Percentiles rank a stretch among this genome's conserved stretches.
These are phyloP conservation scores for Brachypodium distachyon DNA, from an alignment of 202 grass and related monocot species.

Conservation along the genomic window DNA sequence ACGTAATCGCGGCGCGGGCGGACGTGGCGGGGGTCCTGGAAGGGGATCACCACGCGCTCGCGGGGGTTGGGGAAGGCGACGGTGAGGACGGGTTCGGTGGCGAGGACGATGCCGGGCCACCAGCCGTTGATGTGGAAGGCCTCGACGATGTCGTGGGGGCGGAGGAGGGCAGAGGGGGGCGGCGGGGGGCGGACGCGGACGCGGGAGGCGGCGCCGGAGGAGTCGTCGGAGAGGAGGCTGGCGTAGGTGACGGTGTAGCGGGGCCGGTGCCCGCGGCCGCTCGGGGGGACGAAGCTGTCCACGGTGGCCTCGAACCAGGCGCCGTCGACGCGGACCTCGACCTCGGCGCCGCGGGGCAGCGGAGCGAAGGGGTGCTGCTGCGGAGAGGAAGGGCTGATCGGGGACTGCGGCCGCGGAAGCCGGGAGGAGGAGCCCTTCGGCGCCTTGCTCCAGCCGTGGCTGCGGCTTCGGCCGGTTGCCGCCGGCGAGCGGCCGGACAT, in stretches of 20 bases:
- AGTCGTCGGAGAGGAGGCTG: slow-evolving; percentile 28
- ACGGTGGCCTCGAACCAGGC: slow-evolving; percentile 53
- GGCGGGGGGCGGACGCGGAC: slow-evolving; percentile 33
- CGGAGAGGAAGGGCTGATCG: background rate
- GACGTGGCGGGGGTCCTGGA: background rate
- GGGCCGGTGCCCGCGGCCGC: slow-evolving; percentile 29
- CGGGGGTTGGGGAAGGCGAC: slow-evolving; percentile 53
- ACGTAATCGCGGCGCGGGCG: slow-evolving; percentile 58
- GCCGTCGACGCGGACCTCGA: slow-evolving; percentile 74
- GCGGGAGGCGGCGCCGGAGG: slow-evolving; percentile 13
- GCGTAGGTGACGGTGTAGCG: slow-evolving; percentile 52
- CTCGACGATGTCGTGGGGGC: slow-evolving; percentile 54
- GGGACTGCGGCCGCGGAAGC: background rate
- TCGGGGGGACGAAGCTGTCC: slow-evolving; percentile 25
- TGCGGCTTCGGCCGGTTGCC: background rate
- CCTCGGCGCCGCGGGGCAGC: slow-evolving; percentile 18
- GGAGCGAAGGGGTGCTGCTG: background rate
- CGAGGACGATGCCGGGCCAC: slow-evolving; percentile 55
- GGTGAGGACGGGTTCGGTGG: background rate
- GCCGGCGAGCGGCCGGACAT: background rate
- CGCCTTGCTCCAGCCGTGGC: background rate
- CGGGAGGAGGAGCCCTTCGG: background rate
- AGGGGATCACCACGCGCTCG: slow-evolving; percentile 38
- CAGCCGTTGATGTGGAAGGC: slow-evolving; percentile 58
- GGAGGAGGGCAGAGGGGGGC: background rate